Evolutionary conservation across 2,329 filamentous ascomycete genomes (phyloP).

Genomic region (Penicillium verrucosum): DNA sequence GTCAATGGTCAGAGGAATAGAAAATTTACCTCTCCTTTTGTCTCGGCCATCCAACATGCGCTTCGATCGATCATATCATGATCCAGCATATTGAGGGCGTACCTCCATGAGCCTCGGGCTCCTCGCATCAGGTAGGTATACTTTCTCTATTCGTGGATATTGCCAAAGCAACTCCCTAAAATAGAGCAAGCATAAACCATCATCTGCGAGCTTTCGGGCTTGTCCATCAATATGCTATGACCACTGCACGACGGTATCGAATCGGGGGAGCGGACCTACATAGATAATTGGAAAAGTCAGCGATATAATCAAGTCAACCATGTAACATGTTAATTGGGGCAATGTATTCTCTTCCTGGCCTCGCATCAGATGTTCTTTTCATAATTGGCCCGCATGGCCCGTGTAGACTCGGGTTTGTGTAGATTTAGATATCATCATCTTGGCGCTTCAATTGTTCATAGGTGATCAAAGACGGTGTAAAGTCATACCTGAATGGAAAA

Average conservation of each 20-base stretch:
- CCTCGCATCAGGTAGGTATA: background rate
- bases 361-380: background rate
- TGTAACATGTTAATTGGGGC: background rate
- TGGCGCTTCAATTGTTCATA: background rate
- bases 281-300: background rate
- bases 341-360: background rate
- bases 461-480: background rate
- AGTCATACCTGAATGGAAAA: background rate
- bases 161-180: background rate
- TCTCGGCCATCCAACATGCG: background rate
- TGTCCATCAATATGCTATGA: background rate
- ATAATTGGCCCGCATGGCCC: background rate
- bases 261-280: background rate
- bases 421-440: background rate
- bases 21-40: background rate
- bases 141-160: background rate
- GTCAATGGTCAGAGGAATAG: background rate
- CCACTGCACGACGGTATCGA: background rate
- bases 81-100: background rate
- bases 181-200: background rate
- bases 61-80: background rate
- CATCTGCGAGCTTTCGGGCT: background rate
- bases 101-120: too few relatives aligned
- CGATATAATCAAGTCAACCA: background rate
- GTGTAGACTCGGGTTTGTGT: background rate